Conservation (phyloP, 2,329 filamentous ascomycete species). For the Ustilaginoidea virens region DNA sequence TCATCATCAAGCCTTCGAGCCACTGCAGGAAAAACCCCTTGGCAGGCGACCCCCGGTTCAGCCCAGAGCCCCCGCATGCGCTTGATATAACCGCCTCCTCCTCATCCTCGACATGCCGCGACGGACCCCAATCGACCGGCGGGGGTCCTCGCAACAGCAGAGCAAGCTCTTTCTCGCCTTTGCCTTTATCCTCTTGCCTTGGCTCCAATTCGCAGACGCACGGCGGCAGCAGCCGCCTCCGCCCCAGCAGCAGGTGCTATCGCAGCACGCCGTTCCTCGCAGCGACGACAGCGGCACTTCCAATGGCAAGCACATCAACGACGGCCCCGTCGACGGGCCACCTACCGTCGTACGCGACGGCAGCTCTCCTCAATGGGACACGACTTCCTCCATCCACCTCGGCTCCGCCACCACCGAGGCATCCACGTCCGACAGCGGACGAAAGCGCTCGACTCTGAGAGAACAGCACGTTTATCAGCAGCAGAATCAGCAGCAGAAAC, state of each 20-base stretch:
- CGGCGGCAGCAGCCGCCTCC: slow-evolving; percentile 47
- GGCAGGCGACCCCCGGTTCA: too few species aligned
- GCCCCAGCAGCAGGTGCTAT: too few species aligned
- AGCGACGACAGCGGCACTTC: neutral
- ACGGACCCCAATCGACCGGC: slow-evolving; percentile 45
- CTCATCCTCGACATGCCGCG: slow-evolving; percentile 38
- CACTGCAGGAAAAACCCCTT: too few species aligned
- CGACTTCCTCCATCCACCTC: too few species aligned
- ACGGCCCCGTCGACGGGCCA: too few species aligned
- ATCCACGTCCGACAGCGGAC: slow-evolving; percentile 11
- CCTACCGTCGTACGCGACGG: too few species aligned
- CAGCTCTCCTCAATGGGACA: too few species aligned
- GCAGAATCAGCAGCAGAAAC: slow-evolving; percentile 8
- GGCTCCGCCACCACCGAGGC: slow-evolving; percentile 9
- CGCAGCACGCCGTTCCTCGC: neutral
- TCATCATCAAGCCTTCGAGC: neutral
- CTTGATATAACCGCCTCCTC: slow-evolving; percentile 1
- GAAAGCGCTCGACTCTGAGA: slow-evolving; percentile 1
- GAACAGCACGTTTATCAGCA: slow-evolving; percentile 5
- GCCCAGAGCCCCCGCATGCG: slow-evolving; percentile 2
- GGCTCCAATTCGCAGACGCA: slow-evolving; percentile 40
- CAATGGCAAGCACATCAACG: neutral
- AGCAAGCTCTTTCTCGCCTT: slow-evolving; percentile 36
- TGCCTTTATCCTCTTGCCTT: slow-evolving; percentile 41
- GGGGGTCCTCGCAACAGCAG: slow-evolving; percentile 27